Conservation (phyloP, 257 asterid species). For the Solanum clarkiae region DNA sequence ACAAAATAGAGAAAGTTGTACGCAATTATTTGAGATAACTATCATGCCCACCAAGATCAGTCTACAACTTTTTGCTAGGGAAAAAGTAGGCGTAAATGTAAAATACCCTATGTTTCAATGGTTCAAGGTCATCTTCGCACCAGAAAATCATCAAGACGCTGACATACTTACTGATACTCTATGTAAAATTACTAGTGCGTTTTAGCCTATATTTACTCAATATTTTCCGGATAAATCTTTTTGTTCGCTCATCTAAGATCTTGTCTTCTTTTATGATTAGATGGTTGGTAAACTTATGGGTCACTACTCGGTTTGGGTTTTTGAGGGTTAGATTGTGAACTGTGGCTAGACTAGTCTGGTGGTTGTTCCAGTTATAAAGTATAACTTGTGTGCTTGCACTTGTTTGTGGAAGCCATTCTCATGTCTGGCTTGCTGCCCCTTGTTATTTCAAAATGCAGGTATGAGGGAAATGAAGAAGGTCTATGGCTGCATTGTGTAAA, state of each 20-base stretch:
- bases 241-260: not conserved
- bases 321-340: not conserved
- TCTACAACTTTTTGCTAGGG: not conserved
- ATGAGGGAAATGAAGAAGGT: constrained; percentile 67
- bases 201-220: not conserved
- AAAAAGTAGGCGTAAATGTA: not conserved
- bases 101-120: not conserved
- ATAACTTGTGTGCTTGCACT: not conserved
- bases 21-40: not conserved
- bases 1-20: not conserved
- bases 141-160: not conserved
- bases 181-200: not conserved
- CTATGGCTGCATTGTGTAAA: constrained; percentile 80
- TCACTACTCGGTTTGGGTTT: not conserved
- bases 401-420: not conserved
- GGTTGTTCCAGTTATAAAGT: not conserved
- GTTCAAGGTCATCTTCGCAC: not conserved
- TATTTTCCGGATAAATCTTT: not conserved
- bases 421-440: not conserved
- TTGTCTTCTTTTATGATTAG: not conserved
- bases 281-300: not conserved
- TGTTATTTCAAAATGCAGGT: constrained; percentile 40
- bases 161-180: not conserved
- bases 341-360: not conserved
- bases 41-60: not conserved